These are phyloP conservation scores for Vitis riparia DNA, from an alignment of 164 flowering plant species.

Conservation along the genomic window DNA sequence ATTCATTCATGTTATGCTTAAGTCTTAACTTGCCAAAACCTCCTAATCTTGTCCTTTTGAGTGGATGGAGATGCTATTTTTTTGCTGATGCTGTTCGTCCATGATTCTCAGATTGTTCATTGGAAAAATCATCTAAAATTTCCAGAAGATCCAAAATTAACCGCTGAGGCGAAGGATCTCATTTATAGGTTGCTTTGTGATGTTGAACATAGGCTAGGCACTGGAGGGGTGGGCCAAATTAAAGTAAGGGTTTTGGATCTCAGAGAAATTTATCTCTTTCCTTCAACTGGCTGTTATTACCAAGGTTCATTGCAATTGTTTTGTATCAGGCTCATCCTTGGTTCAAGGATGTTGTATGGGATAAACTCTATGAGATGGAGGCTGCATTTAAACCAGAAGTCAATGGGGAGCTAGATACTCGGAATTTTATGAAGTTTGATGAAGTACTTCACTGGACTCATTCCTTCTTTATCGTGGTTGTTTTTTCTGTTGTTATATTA, in stretches of 20 bases:
- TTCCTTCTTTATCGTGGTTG: neutral
- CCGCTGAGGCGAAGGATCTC: conserved; percentile 88
- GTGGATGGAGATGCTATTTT: neutral
- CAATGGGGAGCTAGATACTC: conserved; percentile 61
- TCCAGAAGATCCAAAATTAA: conserved; percentile 80
- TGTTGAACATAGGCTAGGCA: conserved; percentile 49
- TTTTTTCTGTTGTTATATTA: neutral
- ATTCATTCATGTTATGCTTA: too few species aligned
- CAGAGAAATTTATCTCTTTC: neutral
- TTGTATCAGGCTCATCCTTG: conserved; percentile 50
- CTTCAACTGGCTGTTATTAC: neutral
- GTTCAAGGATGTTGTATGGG: conserved; percentile 45
- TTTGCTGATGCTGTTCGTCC: neutral
- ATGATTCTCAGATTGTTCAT: conserved; percentile 37
- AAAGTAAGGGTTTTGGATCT: conserved; percentile 48
- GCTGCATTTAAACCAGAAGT: conserved; percentile 70
- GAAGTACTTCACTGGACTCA: conserved; percentile 34
- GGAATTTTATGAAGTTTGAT: conserved; percentile 66
- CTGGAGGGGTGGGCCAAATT: conserved; percentile 65
- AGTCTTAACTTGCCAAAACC: too few species aligned
- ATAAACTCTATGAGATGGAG: conserved; percentile 56
- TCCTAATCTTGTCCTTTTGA: too few species aligned
- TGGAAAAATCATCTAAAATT: conserved; percentile 88
- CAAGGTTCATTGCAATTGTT: conserved; percentile 7
- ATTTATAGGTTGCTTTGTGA: conserved; percentile 58